Evolutionary conservation across 2,329 filamentous ascomycete genomes (phyloP).

Genomic region (Ophiocordyceps polyrhachis-furcata): DNA sequence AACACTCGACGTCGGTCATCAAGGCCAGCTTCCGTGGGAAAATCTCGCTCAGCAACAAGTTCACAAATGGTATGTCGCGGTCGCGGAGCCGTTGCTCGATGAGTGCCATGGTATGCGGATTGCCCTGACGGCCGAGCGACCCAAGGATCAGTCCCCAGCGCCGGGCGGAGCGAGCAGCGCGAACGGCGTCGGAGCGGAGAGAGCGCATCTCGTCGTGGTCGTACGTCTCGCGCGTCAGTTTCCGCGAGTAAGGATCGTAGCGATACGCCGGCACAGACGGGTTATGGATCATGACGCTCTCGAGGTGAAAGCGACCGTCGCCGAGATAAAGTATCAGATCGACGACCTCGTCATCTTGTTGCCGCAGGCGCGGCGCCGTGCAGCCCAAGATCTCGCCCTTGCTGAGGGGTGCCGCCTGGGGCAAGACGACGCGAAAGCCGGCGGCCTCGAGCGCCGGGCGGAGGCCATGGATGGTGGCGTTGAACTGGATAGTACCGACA

Average conservation of each 20-base stretch:
- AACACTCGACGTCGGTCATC: conserved; percentile 89
- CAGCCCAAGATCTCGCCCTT: conserved; percentile 97
- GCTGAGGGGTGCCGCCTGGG: conserved; percentile 80
- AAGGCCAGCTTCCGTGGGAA: conserved; percentile 88
- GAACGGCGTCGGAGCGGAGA: conserved; percentile 60
- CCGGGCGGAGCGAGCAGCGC: conserved; percentile 52
- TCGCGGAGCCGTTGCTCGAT: conserved; percentile 62
- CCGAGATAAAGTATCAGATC: conserved; percentile 78
- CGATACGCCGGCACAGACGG: conserved; percentile 77
- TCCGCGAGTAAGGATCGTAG: conserved; percentile 90
- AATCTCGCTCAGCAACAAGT: conserved; percentile 80
- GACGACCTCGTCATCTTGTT: conserved; percentile 41
- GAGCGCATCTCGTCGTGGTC: conserved; percentile 80
- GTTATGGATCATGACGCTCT: conserved; percentile 99
- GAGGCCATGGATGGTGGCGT: conserved; percentile 83
- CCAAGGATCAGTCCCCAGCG: conserved; percentile 95
- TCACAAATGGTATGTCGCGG: conserved; percentile 62
- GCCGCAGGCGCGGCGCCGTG: conserved; percentile 58
- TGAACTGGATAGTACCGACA: conserved; percentile 97
- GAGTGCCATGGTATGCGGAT: conserved; percentile 75
- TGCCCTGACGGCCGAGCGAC: conserved; percentile 81
- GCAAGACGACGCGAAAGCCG: conserved; percentile 71
- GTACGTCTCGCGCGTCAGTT: conserved; percentile 80
- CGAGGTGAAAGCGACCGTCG: conserved; percentile 86
- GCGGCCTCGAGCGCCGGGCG: conserved; percentile 59